Base-by-base conservation (phyloP, 495 filamentous ascomycete species). In the Trichoderma virens region DNA sequence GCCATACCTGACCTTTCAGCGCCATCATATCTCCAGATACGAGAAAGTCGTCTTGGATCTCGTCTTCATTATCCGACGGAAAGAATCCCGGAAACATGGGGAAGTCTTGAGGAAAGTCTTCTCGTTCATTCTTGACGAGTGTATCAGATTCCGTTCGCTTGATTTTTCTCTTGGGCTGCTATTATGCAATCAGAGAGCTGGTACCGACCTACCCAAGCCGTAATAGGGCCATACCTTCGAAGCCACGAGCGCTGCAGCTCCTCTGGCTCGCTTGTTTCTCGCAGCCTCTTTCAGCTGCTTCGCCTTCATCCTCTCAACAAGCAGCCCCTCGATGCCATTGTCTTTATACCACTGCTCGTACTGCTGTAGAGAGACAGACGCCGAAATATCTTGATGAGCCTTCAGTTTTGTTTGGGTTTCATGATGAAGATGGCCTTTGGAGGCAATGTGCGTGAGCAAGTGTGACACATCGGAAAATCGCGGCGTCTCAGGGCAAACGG, bases 391-490 rank as follows among this genome's bases (percentile, higher is more conserved):
- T 28, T 81, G 76, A 31, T 81, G 75, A 59, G 85, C 80, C 64
- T 80, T 82, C 62, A 96, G 81, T 65, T 88, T 81, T 39, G 90
- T 76, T 67, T 89, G 90, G 80, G 89, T 90, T 60, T 87, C 82
- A 67, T 88, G 79, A 18, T 89, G 83, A 13, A 96, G 75, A 71
- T 97, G 92, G 38, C 86, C 86, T 70, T 96, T 96, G 61, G 91
- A 96, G 28, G 86, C 81, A 20, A 95, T 81, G 69, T 97, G 92
- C 35, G 92, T 97, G 64, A 97, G 81, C 28, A 96, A 79, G 69
- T 96, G 92, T 18, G 92, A 95, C 35, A 90, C 75, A 71, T 97
- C 92, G 61, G 91, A 94, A 75, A 96, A 97, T 43, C 71, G 77
- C 13, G 90, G 89, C 62, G 81, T 83, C 67, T 88, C 89, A 6